phyloP scores from a whole-genome alignment of 352 stramenopile genomes.

The Globisporangium ultimum region DNA sequence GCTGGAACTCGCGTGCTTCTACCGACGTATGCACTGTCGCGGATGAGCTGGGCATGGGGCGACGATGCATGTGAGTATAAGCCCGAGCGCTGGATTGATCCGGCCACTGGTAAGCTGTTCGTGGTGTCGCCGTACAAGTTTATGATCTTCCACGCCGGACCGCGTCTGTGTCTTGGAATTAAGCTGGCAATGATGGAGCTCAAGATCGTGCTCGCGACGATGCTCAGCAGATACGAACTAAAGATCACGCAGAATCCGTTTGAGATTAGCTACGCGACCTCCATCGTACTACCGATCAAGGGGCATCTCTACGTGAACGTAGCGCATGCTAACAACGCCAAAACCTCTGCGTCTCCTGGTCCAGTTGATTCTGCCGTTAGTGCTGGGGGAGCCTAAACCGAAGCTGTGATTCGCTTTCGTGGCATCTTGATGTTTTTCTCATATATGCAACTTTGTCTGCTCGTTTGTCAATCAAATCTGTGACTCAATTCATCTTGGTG shows the following conservation, averaged over 20 bases:
- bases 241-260: conserved; percentile 20
- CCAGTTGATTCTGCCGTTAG: not conserved
- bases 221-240: conserved; percentile 41
- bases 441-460: too few species aligned
- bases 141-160: conserved; percentile 59
- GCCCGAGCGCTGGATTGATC: conserved; percentile 66
- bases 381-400: conserved; percentile 17
- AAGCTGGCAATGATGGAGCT: conserved; percentile 61
- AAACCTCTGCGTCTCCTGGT: not conserved
- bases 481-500: too few species aligned
- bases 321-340: conserved; percentile 9
- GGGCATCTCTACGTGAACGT: conserved; percentile 25
- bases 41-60: conserved; percentile 55
- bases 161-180: conserved; percentile 56
- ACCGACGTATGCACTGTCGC: conserved; percentile 51
- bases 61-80: conserved; percentile 58
- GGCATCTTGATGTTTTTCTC: too few species aligned
- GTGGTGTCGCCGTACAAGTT: conserved; percentile 63
- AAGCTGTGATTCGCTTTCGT: too few species aligned
- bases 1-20: conserved; percentile 50
- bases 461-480: too few species aligned
- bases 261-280: conserved; percentile 34
- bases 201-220: conserved; percentile 42
- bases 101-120: conserved; percentile 24
- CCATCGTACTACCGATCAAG: conserved; percentile 40